Conservation (phyloP, 164 flowering plant genomes). For the Paratinospora sagittata region DNA sequence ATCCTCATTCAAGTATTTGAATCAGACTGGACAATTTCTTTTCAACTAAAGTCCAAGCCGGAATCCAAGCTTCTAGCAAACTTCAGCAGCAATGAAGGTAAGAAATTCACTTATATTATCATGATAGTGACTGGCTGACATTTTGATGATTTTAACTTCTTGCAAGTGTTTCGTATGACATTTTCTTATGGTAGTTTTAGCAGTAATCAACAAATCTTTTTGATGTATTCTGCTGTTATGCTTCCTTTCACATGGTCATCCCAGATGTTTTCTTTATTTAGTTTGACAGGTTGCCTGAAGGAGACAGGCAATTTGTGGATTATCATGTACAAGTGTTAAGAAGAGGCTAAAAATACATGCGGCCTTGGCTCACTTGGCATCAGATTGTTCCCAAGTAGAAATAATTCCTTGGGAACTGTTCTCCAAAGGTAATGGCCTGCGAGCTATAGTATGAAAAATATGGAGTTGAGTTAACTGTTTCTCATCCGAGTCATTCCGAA, state of each 20-base stretch:
- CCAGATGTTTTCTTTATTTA: not conserved
- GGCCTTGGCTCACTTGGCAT: not conserved
- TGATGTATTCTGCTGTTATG: not conserved
- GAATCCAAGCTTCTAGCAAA: constrained; percentile 58
- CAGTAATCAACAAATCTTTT: not conserved
- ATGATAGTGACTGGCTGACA: not conserved
- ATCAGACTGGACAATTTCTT: constrained; percentile 73
- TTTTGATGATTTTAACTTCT: not conserved
- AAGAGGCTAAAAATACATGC: not conserved
- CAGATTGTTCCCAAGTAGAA: not conserved
- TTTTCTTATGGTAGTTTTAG: not conserved
- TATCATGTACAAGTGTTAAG: not conserved
- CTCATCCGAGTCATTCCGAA: no score
- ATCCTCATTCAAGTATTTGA: not conserved
- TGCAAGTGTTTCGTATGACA: not conserved
- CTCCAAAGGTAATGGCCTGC: no score
- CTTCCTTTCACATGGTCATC: not conserved
- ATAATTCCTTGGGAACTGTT: not conserved
- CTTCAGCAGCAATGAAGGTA: constrained; percentile 32
- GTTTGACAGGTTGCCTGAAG: not conserved
- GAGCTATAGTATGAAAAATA: no score
- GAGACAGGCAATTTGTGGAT: not conserved
- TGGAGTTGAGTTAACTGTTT: no score
- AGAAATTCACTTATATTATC: not conserved
- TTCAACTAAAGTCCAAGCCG: constrained; percentile 60